These are phyloP conservation scores for Gliomastix tumulicola DNA, from an alignment of 2,329 filamentous ascomycete species.

Conservation along the genomic window DNA sequence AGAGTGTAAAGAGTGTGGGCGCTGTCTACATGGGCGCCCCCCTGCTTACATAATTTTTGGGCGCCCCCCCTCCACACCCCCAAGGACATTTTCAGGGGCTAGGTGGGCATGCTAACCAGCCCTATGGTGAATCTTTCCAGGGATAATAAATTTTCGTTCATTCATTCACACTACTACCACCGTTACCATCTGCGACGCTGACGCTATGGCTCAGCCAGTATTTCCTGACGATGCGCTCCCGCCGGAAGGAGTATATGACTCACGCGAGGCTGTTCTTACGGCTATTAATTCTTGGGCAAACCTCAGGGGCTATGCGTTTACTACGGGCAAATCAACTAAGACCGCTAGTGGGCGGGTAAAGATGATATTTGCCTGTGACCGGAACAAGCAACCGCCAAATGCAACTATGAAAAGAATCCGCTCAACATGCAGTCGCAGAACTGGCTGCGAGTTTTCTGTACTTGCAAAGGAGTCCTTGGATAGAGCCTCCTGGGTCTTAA, in stretches of 20 bases:
- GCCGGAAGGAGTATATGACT: slow-evolving; percentile 3
- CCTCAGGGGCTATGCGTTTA: slow-evolving; percentile 8
- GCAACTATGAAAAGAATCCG: slow-evolving; percentile 2
- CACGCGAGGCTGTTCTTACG: slow-evolving; percentile 4
- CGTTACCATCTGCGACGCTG: too few relatives aligned
- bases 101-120: too few relatives aligned
- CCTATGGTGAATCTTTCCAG: too few relatives aligned
- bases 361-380: not conserved
- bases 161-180: too few relatives aligned
- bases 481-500: slow-evolving; percentile 4
- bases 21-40: too few relatives aligned
- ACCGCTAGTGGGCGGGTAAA: not conserved
- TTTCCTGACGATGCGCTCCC: slow-evolving; percentile 7
- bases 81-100: too few relatives aligned
- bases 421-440: slow-evolving; percentile 5
- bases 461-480: slow-evolving; percentile 6
- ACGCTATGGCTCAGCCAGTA: too few relatives aligned
- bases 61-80: too few relatives aligned
- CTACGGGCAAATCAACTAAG: slow-evolving; percentile 7
- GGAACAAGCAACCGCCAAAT: not conserved
- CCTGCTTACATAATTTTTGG: too few relatives aligned
- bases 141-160: too few relatives aligned
- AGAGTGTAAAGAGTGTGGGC: too few relatives aligned
- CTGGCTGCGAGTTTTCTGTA: slow-evolving; percentile 8
- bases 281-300: slow-evolving; percentile 7